These are phyloP conservation scores for Globisporangium iwayamae DNA, from an alignment of 352 stramenopile species.

Conservation along the genomic window DNA sequence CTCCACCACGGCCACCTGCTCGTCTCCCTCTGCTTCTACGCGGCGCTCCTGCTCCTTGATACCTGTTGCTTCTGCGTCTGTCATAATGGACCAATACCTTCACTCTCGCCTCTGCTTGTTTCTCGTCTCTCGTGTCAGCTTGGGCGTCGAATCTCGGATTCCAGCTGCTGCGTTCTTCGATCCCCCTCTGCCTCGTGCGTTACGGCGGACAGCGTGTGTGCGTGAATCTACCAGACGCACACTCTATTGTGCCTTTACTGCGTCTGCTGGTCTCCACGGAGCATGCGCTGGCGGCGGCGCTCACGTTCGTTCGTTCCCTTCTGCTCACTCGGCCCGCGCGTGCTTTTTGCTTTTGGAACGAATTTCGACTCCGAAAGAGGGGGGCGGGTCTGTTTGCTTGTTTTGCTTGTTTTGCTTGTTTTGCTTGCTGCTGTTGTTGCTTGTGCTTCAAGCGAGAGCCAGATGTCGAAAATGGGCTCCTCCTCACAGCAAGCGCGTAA, in stretches of 20 bases:
- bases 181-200: neutral
- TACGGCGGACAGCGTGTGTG: neutral
- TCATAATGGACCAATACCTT: slow-evolving; percentile 8
- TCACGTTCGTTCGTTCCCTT: neutral
- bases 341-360: neutral
- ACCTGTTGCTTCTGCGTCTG: slow-evolving; percentile 11
- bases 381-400: neutral
- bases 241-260: neutral
- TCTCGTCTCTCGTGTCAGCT: neutral
- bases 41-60: neutral
- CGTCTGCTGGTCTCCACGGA: neutral
- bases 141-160: slow-evolving; percentile 3
- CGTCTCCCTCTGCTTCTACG: neutral
- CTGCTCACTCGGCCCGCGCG: neutral
- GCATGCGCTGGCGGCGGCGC: slow-evolving; percentile 1
- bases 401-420: too few relatives aligned
- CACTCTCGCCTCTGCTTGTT: neutral
- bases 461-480: neutral
- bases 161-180: neutral
- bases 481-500: neutral
- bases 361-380: neutral
- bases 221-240: neutral
- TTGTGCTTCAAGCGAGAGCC: slow-evolving; percentile 1
- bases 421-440: neutral
- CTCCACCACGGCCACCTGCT: neutral